Evolutionary conservation across 441 rosid genomes (phyloP).

Genomic region (Theobroma grandiflorum): DNA sequence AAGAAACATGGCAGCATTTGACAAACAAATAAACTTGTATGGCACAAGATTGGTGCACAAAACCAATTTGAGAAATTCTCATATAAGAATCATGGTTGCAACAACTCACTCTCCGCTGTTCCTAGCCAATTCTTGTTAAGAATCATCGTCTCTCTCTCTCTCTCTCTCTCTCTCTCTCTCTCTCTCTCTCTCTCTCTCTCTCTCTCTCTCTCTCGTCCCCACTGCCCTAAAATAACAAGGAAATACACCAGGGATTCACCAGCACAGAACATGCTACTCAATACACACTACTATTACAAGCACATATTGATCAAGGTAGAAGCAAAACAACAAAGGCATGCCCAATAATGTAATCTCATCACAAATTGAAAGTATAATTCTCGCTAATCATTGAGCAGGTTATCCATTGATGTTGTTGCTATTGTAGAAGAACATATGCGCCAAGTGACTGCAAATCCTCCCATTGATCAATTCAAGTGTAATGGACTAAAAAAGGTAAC

Average conservation of each 20-base stretch:
- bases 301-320: neutral
- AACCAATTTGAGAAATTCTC: neutral
- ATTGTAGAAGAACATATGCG: conserved; percentile 22
- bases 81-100: conserved; percentile 25
- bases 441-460: conserved; percentile 28
- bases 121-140: conserved; percentile 22
- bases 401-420: conserved; percentile 18
- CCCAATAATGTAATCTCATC: conserved; percentile 22
- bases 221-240: conserved; percentile 15
- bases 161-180: neutral
- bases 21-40: conserved; percentile 12
- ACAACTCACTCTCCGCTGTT: conserved; percentile 22
- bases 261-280: conserved; percentile 19
- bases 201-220: neutral
- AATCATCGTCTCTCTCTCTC: neutral
- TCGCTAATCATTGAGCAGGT: conserved; percentile 26
- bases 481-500: conserved; percentile 20
- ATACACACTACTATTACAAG: conserved; percentile 28
- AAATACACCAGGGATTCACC: conserved; percentile 20
- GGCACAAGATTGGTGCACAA: neutral
- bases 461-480: conserved; percentile 23
- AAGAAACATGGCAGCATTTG: neutral
- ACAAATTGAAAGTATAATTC: conserved; percentile 18
- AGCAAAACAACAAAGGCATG: conserved; percentile 20
- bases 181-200: neutral